Evolutionary conservation across 2,329 filamentous ascomycete species (phyloP), one percentile per base, ranked within the genome.

Genomic region (Raffaelea ambrosiae): DNA sequence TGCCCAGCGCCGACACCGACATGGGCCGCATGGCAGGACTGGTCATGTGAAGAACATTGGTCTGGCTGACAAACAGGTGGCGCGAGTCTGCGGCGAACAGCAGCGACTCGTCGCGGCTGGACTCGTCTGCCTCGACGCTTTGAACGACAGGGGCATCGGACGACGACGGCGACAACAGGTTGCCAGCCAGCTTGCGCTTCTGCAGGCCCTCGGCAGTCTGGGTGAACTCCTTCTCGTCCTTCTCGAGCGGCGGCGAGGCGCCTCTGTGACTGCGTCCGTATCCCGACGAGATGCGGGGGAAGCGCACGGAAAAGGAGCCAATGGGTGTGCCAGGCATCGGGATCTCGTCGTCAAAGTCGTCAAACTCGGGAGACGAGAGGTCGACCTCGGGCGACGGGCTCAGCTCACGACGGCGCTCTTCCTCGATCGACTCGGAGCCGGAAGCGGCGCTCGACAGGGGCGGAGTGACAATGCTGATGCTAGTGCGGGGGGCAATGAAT

Each of bases 151-250:
- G 4, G 13, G 56, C 56, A 31, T 52, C 47, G 20, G 55, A 46
- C 29, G 55, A 49, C 56, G 40, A 11, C 29, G 55, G 44, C 23
- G 54, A 51, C 38, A 52, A 49, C 11, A 47, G 21, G 26, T 70
- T 69, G 23, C 73, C 71, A 40, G 64, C 72, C 20, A 81, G 68
- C 59, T 82, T 83, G 52, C 77, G 71, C 62, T 79, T 81, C 58
- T 80, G 87, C 57, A 97, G 78, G 43, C 84, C 88, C 56, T 88
- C 87, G 16, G 93, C 93, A 1, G 90, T 97, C 67, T 95, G 88
- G 7, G 91, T 96, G 61, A 98, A 98, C 66, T 97, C 93, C 61
- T 86, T 87, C 72, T 97, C 91, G 58, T 97, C 91, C 58, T 86
- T 88, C 68, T 97, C 91, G 35, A 97, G 74, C 16, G 89, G 88